Percentiles rank a stretch among this genome's conserved stretches.
Conservation (phyloP, 345 rosid species). For the Sisymbrium irio region DNA sequence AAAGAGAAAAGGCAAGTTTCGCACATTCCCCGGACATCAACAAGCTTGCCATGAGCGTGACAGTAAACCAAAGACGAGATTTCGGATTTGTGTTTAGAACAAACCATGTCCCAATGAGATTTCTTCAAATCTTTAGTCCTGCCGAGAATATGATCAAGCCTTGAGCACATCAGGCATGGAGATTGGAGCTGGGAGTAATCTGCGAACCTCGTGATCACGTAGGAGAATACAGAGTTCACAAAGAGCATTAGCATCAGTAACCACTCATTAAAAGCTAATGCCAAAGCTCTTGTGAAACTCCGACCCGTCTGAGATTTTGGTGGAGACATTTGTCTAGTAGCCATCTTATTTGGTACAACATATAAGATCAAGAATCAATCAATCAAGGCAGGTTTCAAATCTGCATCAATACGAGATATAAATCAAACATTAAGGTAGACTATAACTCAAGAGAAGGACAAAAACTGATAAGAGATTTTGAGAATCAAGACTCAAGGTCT, state of each 20-base stretch:
- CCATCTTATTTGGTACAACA: conserved; percentile 39
- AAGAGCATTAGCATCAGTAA: conserved; percentile 68
- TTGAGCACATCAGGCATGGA: conserved; percentile 82
- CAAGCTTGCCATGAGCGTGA: conserved; percentile 75
- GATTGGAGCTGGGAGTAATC: conserved; percentile 50
- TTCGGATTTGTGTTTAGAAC: conserved; percentile 74
- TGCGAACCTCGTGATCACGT: conserved; percentile 66
- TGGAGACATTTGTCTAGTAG: conserved; percentile 43
- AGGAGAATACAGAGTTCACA: conserved; percentile 57
- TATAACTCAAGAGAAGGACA: not conserved
- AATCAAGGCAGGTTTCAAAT: conserved; percentile 16
- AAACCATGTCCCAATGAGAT: conserved; percentile 66
- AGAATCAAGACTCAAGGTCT: not conserved
- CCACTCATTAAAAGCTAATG: conserved; percentile 78
- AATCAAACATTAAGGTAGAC: not conserved
- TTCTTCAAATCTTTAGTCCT: conserved; percentile 38
- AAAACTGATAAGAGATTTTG: not conserved
- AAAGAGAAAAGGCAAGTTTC: conserved; percentile 78
- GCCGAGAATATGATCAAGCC: conserved; percentile 80
- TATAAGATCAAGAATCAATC: conserved; percentile 21
- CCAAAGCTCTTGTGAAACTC: conserved; percentile 52
- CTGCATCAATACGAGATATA: conserved; percentile 26
- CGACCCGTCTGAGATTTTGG: conserved; percentile 37
- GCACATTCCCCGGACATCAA: conserved; percentile 76
- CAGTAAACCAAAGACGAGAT: conserved; percentile 81